A percentile compares a stretch with the other conserved stretches of the same genome.
phyloP scores from a whole-genome alignment of 306 rosid species.

The Abrus pulchellus region DNA sequence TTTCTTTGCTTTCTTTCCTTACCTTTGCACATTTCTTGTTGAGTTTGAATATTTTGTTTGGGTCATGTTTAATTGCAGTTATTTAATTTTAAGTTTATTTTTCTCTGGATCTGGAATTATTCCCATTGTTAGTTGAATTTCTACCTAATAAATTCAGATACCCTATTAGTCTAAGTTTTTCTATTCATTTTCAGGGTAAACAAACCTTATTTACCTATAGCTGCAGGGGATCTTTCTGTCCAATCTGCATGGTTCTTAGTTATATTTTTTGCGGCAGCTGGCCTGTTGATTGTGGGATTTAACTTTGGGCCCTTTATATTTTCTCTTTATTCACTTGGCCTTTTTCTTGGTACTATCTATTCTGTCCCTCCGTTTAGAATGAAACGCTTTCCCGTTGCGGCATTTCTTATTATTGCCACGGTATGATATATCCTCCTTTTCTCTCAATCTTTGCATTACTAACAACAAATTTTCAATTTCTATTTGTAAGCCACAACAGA shows the following conservation, averaged over 20 bases:
- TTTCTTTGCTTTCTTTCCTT: background rate
- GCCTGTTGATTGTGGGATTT: constrained; percentile 76
- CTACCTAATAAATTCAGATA: constrained; percentile 14
- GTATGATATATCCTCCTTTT: constrained; percentile 57
- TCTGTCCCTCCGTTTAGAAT: constrained; percentile 95
- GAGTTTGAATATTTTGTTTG: constrained; percentile 25
- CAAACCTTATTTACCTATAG: constrained; percentile 97
- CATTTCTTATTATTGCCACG: constrained; percentile 96
- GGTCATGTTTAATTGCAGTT: constrained; percentile 7
- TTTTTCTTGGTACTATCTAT: constrained; percentile 92
- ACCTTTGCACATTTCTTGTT: background rate
- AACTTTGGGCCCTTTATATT: constrained; percentile 90
- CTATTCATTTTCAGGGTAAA: constrained; percentile 80
- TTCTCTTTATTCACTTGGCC: constrained; percentile 85
- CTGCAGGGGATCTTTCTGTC: constrained; percentile 98
- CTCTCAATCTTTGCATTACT: constrained; percentile 29
- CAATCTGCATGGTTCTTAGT: constrained; percentile 95
- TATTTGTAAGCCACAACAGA: too few species aligned
- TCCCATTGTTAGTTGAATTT: background rate
- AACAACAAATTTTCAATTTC: constrained; percentile 14
- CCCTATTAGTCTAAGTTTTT: constrained; percentile 39
- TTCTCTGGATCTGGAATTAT: constrained; percentile 10
- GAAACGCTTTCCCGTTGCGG: constrained; percentile 96
- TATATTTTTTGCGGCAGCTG: constrained; percentile 82
- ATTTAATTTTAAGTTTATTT: constrained; percentile 16